Conservation (phyloP, 768 basidiomycete genomes). For the Strobilomyces confusus region DNA sequence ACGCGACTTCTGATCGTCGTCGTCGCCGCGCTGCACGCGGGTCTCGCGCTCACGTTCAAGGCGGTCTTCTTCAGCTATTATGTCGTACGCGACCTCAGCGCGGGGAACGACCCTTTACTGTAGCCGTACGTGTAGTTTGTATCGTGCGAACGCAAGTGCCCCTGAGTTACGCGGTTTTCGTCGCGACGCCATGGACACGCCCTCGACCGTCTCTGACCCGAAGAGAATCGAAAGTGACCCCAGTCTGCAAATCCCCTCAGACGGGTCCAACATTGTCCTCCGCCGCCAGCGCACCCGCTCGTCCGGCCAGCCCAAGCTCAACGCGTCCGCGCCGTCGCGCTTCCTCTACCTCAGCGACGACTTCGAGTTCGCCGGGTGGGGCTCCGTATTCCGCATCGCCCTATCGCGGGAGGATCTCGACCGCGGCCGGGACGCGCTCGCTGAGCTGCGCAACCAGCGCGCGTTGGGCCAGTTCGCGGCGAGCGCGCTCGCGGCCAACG, state of each 20-base stretch:
- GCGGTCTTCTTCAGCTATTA: conserved; percentile 61
- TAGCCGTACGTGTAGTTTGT: conserved; percentile 8
- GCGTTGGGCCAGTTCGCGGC: conserved; percentile 62
- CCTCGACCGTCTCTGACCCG: too few relatives aligned
- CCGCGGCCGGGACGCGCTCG: conserved; percentile 31
- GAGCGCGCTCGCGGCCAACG: conserved; percentile 63
- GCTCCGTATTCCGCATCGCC: conserved; percentile 44
- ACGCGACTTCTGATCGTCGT: conserved; percentile 78
- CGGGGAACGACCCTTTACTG: conserved; percentile 16
- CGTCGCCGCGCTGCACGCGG: conserved; percentile 72
- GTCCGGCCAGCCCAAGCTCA: conserved; percentile 37
- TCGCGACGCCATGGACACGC: conserved; percentile 7
- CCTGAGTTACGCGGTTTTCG: background rate
- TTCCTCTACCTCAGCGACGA: conserved; percentile 59
- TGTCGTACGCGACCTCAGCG: conserved; percentile 37
- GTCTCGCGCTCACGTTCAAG: conserved; percentile 82
- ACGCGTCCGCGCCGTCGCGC: conserved; percentile 45
- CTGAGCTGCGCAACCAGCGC: conserved; percentile 30
- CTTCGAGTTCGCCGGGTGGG: conserved; percentile 76
- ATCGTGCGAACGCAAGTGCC: background rate
- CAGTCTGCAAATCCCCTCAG: too few relatives aligned
- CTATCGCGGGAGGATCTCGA: conserved; percentile 42
- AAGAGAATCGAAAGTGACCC: too few relatives aligned
- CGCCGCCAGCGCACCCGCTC: conserved; percentile 56
- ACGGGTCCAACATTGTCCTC: conserved; percentile 50